phyloP scores from a whole-genome alignment of 2,329 filamentous ascomycete genomes.

The Colletotrichum paranaense region DNA sequence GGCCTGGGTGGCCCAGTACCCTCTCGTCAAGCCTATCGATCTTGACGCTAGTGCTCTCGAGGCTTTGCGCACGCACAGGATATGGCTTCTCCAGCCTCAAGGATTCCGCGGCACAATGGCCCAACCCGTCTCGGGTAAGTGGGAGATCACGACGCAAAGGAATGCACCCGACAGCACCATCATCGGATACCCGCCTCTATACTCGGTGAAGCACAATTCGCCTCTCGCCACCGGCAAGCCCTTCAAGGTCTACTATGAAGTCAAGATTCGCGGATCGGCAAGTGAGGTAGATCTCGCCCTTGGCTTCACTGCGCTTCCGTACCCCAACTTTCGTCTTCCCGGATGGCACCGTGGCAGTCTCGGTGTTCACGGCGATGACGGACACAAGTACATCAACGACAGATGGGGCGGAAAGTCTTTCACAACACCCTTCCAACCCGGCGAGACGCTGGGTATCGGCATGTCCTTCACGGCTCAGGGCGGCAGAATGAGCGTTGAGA shows the following conservation, averaged over 20 bases:
- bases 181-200: constrained; percentile 76
- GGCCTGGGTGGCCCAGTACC: constrained; percentile 72
- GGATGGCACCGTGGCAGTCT: constrained; percentile 84
- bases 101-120: constrained; percentile 60
- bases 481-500: constrained; percentile 59
- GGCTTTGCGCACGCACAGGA: constrained; percentile 62
- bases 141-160: constrained; percentile 55
- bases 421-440: constrained; percentile 69
- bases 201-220: constrained; percentile 69
- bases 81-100: constrained; percentile 64
- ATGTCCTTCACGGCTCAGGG: constrained; percentile 67
- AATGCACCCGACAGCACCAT: constrained; percentile 71
- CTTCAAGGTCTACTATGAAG: constrained; percentile 78
- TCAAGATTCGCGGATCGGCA: constrained; percentile 63
- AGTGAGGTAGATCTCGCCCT: constrained; percentile 67
- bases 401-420: constrained; percentile 79
- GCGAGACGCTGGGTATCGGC: constrained; percentile 78
- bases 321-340: constrained; percentile 80
- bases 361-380: constrained; percentile 85
- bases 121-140: constrained; percentile 61
- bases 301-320: constrained; percentile 79
- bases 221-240: constrained; percentile 56
- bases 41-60: constrained; percentile 57
- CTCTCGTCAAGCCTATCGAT: constrained; percentile 65
- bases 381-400: constrained; percentile 80